phyloP scores from a whole-genome alignment of 108 stramenopile species.

The Pseudonitzschia delicatissima region DNA sequence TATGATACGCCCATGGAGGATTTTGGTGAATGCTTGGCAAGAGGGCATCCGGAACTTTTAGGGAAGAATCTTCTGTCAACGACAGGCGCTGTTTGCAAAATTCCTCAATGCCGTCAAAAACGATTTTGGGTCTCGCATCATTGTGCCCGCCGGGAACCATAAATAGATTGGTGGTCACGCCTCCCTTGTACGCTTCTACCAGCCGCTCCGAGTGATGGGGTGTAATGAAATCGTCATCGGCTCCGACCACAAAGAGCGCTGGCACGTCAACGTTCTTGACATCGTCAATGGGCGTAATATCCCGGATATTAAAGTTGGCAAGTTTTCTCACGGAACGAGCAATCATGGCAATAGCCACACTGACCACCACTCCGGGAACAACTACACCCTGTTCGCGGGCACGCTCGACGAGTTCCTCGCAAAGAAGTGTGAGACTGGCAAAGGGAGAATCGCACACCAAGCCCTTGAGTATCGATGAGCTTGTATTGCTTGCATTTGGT shows the following conservation, averaged over 20 bases:
- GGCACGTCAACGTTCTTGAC: conserved; percentile 80
- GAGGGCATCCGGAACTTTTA: conserved; percentile 46
- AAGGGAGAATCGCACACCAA: conserved; percentile 94
- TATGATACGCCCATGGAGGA: conserved; percentile 19
- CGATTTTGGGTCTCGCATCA: conserved; percentile 73
- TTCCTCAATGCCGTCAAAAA: conserved; percentile 82
- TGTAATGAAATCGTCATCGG: conserved; percentile 87
- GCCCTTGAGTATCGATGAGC: conserved; percentile 39
- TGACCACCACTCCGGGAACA: conserved; percentile 66
- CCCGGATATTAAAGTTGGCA: conserved; percentile 80
- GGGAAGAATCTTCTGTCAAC: conserved; percentile 43
- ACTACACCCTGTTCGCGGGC: conserved; percentile 74
- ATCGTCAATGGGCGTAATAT: conserved; percentile 81
- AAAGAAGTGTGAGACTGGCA: conserved; percentile 74
- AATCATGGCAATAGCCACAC: conserved; percentile 75
- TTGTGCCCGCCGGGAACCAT: conserved; percentile 94
- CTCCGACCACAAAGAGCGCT: conserved; percentile 85
- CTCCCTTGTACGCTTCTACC: conserved; percentile 82
- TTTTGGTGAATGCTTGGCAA: conserved; percentile 34
- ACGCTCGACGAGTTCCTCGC: conserved; percentile 91
- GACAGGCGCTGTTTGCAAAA: conserved; percentile 76
- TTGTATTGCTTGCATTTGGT: not conserved
- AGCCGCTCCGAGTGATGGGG: conserved; percentile 66
- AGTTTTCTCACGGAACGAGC: conserved; percentile 68
- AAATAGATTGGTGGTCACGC: conserved; percentile 78